Base-by-base conservation (phyloP, 164 flowering plant genomes). In the Warburgia ugandensis region DNA sequence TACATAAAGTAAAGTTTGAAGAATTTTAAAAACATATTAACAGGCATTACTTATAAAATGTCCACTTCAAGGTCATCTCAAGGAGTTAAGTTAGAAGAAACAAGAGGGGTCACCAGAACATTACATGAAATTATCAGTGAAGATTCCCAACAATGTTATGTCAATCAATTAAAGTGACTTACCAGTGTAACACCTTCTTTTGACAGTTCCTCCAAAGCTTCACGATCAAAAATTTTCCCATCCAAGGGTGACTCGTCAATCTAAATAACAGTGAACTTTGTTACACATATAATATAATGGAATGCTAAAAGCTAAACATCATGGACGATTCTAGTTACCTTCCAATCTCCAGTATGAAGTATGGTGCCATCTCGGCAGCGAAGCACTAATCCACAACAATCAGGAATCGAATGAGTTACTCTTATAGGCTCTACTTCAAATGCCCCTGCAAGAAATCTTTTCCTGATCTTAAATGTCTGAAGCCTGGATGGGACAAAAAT, bases 301-400 rank as follows among this genome's bases (percentile, higher is more conserved):
- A 46, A 26, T 8, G 47, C 1, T 5, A 20, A 22, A 44, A 44
- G 8, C 17, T 44, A 21, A 4, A 13, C 26, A 10, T 25, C 10
- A 27, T 31, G 1, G n/a, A n/a, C n/a, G n/a, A n/a, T n/a, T n/a
- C n/a, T n/a, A 37, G 10, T 47, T 64, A 86, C 99, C 94, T 92
- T 92, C 99, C 99, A 92, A 68, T 92, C 99, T 58, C 99, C 99
- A 43, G 99, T 92, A 66, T 92, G 99, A 64, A 92, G 81, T 65
- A 92, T 92, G 60, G 86, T 88, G 30, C 99, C 99, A 76, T 88
- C 96, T 62, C 77, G 46, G 69, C 97, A 92, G 4, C 99, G 97
- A 47, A 92, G 86, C 41, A 92, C 95, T 67, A 92, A 63, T 49
- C 99, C 99, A 69, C 77, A 84, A 66, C 96, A 92, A 76, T 92